These are phyloP conservation scores for Ustilago vetiveriae DNA, from an alignment of 1,284 basidiomycete genomes.

Conservation along the genomic window DNA sequence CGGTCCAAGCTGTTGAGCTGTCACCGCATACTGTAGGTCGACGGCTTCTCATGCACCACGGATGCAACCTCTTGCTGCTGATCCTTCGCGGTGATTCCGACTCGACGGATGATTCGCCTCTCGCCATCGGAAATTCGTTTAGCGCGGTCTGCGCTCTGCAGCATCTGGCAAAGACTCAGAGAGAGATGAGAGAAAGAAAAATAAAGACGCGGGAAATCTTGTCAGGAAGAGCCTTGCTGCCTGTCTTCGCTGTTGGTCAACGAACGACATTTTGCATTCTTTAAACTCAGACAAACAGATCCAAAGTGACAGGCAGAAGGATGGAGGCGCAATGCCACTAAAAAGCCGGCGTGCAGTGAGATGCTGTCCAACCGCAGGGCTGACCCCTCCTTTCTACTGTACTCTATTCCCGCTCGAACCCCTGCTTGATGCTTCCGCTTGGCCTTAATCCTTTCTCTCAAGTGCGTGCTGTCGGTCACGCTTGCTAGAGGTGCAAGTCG, in stretches of 20 bases:
- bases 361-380: background rate
- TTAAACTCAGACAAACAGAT: constrained; percentile 5
- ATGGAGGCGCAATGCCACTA: constrained; percentile 4
- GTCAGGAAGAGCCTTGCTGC: background rate
- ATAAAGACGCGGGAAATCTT: too few relatives aligned
- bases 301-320: background rate
- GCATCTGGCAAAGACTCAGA: background rate
- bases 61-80: too few relatives aligned
- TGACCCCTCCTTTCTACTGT: background rate
- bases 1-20: too few relatives aligned
- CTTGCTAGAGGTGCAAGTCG: too few relatives aligned
- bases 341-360: constrained; percentile 1
- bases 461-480: too few relatives aligned
- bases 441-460: too few relatives aligned
- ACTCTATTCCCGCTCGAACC: background rate
- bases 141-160: constrained; percentile 21
- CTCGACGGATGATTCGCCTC: background rate
- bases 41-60: constrained; percentile 2
- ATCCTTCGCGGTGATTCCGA: too few relatives aligned
- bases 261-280: too few relatives aligned
- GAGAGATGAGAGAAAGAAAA: too few relatives aligned
- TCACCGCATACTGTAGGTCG: too few relatives aligned
- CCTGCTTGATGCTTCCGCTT: too few relatives aligned
- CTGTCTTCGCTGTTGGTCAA: too few relatives aligned
- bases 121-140: background rate